Evolutionary conservation across 2,329 filamentous ascomycete species (phyloP), one percentile per base, ranked within the genome.

Genomic region (Arthrobotrys entomopaga): DNA sequence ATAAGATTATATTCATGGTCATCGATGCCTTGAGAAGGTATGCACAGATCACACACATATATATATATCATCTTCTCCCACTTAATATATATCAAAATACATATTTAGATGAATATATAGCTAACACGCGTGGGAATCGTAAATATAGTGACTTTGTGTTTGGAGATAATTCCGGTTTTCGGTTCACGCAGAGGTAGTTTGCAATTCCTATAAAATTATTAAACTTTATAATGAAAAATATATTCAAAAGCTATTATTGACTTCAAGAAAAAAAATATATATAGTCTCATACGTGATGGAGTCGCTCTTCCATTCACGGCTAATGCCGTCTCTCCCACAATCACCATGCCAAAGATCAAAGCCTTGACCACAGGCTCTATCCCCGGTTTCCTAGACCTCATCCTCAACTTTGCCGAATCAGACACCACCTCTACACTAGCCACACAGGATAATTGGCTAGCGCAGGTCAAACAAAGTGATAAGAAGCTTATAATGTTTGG

Each of bases 311-410:
- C 95, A 2, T 99, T 96, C 81, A 99, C 95, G 34, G 94, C 94
- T 38, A 91, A 97, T 85, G 95, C 95, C 16, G 91, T 92, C n/a
- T 93, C 96, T 59, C 95, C 95, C 1, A 99, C 95, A 6, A 94
- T 99, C 75, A 99, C 95, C 16, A 98, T 99, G 95, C 95, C 95
- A 48, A 89, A 94, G 76, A 89, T 99, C 79, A 99, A 99, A 83
- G 93, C 95, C 56, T 93, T 99, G 76, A 99, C 95, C 0, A 98
- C 95, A 0, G 95, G 95, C 75, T 97, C 94, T 1, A 95, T 97
- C n/a, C 95, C 95, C 2, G 98, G 94, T 1, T 99, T 99, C 81
- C 87, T 98, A 73, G 95, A 99, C 81, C 90, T 97, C 15, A 96
- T 99, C 75, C 86, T 99, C 71, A 99, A 98, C 80, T 92, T 99